Conservation (phyloP, 768 basidiomycete species). For the Leccinellum luteum region DNA sequence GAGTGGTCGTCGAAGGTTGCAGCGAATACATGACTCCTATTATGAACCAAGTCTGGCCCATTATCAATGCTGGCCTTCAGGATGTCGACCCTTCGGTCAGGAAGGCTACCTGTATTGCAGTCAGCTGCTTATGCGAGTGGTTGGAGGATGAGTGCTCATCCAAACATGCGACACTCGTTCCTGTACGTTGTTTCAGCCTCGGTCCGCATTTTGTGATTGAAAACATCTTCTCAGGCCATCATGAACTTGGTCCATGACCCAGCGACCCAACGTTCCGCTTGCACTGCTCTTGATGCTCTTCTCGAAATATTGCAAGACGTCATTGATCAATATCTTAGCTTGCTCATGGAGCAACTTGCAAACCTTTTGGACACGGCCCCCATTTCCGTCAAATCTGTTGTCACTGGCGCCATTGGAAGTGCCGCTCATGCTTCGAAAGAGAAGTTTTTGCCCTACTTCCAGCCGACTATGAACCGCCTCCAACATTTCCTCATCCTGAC, state of each 20-base stretch:
- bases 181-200: constrained; percentile 47
- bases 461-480: constrained; percentile 84
- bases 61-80: constrained; percentile 83
- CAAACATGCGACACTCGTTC: constrained; percentile 81
- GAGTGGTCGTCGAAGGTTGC: constrained; percentile 95
- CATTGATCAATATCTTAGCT: constrained; percentile 86
- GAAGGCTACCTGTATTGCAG: constrained; percentile 93
- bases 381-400: constrained; percentile 86
- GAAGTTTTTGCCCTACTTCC: constrained; percentile 92
- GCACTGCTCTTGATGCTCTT: constrained; percentile 93
- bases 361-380: constrained; percentile 85
- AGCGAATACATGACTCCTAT: constrained; percentile 96
- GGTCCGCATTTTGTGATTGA: background rate
- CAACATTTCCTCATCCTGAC: constrained; percentile 84
- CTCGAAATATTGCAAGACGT: constrained; percentile 91
- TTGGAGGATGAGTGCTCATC: constrained; percentile 88
- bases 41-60: constrained; percentile 90
- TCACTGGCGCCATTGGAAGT: constrained; percentile 96
- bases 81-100: constrained; percentile 84
- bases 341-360: constrained; percentile 93
- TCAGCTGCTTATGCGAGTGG: constrained; percentile 97
- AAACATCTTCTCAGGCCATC: constrained; percentile 56
- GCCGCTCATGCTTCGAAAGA: constrained; percentile 95
- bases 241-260: constrained; percentile 88
- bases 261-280: constrained; percentile 87